phyloP scores from a whole-genome alignment of 768 basidiomycete species.

The Lentinula aciculospora region DNA sequence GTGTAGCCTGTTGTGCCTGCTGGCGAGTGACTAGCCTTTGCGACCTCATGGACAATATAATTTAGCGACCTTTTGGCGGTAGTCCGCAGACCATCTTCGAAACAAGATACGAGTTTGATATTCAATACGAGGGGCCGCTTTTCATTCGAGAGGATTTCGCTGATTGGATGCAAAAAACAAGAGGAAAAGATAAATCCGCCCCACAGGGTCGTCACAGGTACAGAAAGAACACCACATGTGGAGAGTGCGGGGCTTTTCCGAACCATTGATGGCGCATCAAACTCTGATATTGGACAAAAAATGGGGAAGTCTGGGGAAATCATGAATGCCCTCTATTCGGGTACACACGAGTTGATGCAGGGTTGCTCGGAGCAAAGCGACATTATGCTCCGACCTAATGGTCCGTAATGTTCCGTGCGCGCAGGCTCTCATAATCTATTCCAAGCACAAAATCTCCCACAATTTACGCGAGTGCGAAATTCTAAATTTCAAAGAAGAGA shows the following conservation, averaged over 20 bases:
- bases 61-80: neutral
- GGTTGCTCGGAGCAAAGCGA: no score
- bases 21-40: neutral
- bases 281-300: neutral
- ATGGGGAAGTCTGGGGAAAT: neutral
- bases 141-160: neutral
- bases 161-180: neutral
- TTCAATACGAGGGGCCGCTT: no score
- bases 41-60: neutral
- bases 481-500: no score
- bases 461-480: no score
- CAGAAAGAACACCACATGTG: neutral
- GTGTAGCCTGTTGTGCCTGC: neutral
- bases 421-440: no score
- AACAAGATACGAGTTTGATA: no score
- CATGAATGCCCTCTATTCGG: no score
- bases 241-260: neutral
- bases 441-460: no score
- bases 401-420: no score
- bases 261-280: neutral
- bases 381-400: no score
- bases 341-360: no score
- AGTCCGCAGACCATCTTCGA: no score
- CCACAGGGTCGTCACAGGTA: neutral
- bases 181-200: neutral